Percentiles rank a stretch among this genome's conserved stretches.
Evolutionary conservation across 805 yeast genomes (phyloP).

Genomic region (Nakazawaea wyomingensis): DNA sequence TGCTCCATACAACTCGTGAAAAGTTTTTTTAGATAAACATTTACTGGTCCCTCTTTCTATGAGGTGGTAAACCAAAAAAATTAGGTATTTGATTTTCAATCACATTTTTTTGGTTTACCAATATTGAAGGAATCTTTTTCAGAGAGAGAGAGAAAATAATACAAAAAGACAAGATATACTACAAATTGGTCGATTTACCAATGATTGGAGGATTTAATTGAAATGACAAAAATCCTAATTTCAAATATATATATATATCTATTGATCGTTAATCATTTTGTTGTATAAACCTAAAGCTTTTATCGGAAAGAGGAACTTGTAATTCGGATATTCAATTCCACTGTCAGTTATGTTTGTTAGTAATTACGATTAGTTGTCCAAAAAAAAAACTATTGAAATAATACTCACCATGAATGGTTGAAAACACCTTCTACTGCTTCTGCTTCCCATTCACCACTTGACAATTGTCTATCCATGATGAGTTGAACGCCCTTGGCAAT

Average conservation of each 20-base stretch:
- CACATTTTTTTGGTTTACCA: no score
- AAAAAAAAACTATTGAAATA: neutral
- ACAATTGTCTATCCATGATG: slow-evolving; percentile 59
- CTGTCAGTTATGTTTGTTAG: slow-evolving; percentile 29
- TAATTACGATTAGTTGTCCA: neutral
- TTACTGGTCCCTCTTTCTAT: no score
- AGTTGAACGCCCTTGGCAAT: slow-evolving; percentile 60
- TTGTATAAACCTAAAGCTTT: slow-evolving; percentile 55
- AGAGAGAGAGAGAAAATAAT: no score
- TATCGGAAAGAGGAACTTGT: slow-evolving; percentile 82
- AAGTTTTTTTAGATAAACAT: no score
- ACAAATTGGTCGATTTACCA: slow-evolving; percentile 3
- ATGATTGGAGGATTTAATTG: slow-evolving; percentile 10
- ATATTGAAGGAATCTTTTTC: no score
- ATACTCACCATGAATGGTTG: slow-evolving; percentile 59
- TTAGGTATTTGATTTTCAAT: no score
- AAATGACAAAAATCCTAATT: slow-evolving; percentile 2
- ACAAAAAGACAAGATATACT: no score
- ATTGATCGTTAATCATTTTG: neutral
- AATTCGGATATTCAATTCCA: slow-evolving; percentile 95
- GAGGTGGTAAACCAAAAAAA: no score
- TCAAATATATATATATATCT: slow-evolving; percentile 6
- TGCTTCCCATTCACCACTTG: slow-evolving; percentile 78
- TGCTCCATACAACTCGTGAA: no score
- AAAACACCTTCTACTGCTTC: slow-evolving; percentile 94